phyloP scores from a whole-genome alignment of 1,284 basidiomycete genomes.

The Ceratobasidium sp. region DNA sequence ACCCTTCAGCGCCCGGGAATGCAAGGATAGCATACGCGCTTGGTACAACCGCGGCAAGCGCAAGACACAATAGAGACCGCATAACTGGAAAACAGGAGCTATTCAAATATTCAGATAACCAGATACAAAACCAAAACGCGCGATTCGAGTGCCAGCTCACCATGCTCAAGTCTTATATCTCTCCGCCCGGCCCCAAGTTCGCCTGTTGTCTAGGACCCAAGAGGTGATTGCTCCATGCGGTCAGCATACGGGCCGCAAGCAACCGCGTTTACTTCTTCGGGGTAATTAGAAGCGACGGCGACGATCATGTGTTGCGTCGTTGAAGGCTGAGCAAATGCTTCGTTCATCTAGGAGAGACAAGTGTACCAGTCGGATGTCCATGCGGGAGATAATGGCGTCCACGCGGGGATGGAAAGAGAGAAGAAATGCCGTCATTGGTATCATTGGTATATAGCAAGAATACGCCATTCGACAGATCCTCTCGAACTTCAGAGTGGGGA shows the following conservation, averaged over 20 bases:
- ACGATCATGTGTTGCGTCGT: too few species aligned
- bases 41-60: slow-evolving; percentile 10
- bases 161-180: slow-evolving; percentile 5
- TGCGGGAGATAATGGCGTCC: too few species aligned
- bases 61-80: slow-evolving; percentile 14
- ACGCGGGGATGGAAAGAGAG: too few species aligned
- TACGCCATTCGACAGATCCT: too few species aligned
- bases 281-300: slow-evolving; percentile 22
- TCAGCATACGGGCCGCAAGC: slow-evolving; percentile 8
- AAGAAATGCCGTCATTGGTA: too few species aligned
- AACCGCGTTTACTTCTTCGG: neutral
- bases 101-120: neutral
- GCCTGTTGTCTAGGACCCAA: neutral
- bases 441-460: too few species aligned
- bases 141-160: neutral
- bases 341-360: too few species aligned
- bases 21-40: slow-evolving; percentile 3
- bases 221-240: slow-evolving; percentile 29
- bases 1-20: slow-evolving; percentile 48
- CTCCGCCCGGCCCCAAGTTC: neutral
- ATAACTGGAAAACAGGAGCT: neutral
- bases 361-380: too few species aligned
- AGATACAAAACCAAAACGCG: neutral
- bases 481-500: too few species aligned
- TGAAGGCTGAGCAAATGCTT: too few species aligned